Evolutionary conservation across 768 basidiomycete species (phyloP), one percentile per base, ranked within the genome.

Genomic region (Podaxis pistillaris): DNA sequence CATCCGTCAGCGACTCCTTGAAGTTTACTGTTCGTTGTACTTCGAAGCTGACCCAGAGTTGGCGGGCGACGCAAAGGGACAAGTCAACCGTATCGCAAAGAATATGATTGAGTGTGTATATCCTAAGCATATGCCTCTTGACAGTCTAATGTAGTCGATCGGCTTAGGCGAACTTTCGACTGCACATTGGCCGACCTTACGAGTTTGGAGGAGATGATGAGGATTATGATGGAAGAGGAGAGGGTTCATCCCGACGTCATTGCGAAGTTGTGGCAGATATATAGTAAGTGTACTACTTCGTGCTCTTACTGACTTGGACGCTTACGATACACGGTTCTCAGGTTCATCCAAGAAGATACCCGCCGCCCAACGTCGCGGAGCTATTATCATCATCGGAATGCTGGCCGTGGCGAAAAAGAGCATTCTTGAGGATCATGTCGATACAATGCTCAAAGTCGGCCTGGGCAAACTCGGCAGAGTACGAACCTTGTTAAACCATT

Each of bases 341-440:
- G 96, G 91, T 68, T 87, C 88, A 9, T 82, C 87, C 7, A 84
- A 84, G 67, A 80, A 83, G 9, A 80, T 99, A 37, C 94, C 94
- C 0, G 86, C 86, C 64, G 81, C 82, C 40, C 97, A 98, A 72
- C 83, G 96, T n/a, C 85, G 94, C 47, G 97, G 96, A 0, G 93
- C 96, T 0, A 94, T 98, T 67, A 94, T 96, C 69, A 89, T 98
- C 56, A 81, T 99, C n/a, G 93, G 96, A 44, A 98, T 99, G 96
- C 79, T 98, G 26, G 96, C 95, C 2, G 74, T 96, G 5, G 93
- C 96, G 0, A 90, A 85, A 69, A 86, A 86, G 61, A 84, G 92
- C 41, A 89, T 98, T 6, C 66, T 84, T 41, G 76, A 71, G 0
- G 94, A 98, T 66, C 85, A 87, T 52, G 87, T 96, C 1, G 96